These are phyloP conservation scores for Termitomyces sp. DNA, from an alignment of 768 basidiomycete species.

Conservation along the genomic window DNA sequence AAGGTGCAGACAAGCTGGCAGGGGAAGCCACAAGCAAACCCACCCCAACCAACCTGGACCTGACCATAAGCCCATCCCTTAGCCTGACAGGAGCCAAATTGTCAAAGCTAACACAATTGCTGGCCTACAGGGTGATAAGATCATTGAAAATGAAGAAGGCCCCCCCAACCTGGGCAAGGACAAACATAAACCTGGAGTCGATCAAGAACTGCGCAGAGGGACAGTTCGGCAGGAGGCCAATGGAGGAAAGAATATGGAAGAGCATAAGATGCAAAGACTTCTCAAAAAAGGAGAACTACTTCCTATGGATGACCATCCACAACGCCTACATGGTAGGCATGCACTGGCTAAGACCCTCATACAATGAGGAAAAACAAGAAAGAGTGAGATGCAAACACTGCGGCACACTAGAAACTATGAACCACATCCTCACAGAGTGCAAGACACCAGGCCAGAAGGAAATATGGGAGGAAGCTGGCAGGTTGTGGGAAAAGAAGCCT, in stretches of 20 bases:
- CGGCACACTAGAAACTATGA: background rate
- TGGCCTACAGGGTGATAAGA: background rate
- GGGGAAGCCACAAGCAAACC: background rate
- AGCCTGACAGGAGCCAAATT: background rate
- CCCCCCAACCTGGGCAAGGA: background rate
- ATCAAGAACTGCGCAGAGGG: background rate
- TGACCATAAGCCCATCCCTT: background rate
- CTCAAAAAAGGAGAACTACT: background rate
- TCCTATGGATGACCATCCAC: conserved; percentile 2
- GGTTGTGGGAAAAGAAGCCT: background rate
- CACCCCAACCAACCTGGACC: background rate
- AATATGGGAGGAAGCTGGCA: background rate
- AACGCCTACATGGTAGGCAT: background rate
- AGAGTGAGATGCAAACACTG: background rate
- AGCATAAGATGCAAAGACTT: background rate
- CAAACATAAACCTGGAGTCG: background rate
- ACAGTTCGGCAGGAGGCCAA: background rate
- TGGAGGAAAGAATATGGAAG: background rate
- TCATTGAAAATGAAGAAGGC: background rate
- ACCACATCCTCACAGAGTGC: conserved; percentile 1
- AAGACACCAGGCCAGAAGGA: background rate
- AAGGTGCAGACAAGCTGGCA: background rate
- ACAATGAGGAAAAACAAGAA: background rate
- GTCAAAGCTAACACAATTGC: background rate
- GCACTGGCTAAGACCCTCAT: background rate